Evolutionary conservation across 768 basidiomycete species (phyloP).

Genomic region (Lactarius indigo): DNA sequence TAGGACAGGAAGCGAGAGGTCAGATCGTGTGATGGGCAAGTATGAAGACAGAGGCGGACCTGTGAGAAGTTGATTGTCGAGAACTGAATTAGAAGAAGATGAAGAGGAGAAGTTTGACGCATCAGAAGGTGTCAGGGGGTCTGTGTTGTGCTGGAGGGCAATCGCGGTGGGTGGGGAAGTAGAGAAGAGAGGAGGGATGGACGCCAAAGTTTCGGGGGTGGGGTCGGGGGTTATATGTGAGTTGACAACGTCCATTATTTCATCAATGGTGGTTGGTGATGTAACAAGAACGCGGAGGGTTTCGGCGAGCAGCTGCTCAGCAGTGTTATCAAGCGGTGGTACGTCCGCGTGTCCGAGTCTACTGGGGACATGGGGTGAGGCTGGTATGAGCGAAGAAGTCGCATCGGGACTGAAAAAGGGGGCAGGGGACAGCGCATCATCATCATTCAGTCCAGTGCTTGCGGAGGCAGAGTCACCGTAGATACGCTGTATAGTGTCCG

Average conservation of each 20-base stretch:
- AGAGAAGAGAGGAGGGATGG: too few relatives aligned
- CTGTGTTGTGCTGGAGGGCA: neutral
- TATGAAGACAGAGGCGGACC: neutral
- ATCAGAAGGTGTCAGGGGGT: fast-evolving
- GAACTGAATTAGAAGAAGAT: neutral
- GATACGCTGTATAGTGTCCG: too few relatives aligned
- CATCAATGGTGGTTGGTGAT: neutral
- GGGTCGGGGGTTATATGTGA: neutral
- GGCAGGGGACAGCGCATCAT: too few relatives aligned
- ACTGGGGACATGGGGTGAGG: neutral
- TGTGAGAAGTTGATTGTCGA: neutral
- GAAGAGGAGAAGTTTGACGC: neutral
- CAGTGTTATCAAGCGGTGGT: neutral
- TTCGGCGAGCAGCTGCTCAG: too few relatives aligned
- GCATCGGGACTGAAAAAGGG: neutral
- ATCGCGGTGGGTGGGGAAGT: too few relatives aligned
- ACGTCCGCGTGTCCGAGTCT: neutral
- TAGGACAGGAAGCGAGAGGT: neutral
- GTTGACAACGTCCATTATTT: neutral
- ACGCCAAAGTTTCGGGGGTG: neutral
- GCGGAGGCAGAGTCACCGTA: too few relatives aligned
- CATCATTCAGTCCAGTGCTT: too few relatives aligned
- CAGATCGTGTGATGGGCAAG: neutral
- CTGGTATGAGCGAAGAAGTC: neutral
- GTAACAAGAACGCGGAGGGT: neutral